phyloP scores from a whole-genome alignment of 106 monocot species.

The Posidonia australis region DNA sequence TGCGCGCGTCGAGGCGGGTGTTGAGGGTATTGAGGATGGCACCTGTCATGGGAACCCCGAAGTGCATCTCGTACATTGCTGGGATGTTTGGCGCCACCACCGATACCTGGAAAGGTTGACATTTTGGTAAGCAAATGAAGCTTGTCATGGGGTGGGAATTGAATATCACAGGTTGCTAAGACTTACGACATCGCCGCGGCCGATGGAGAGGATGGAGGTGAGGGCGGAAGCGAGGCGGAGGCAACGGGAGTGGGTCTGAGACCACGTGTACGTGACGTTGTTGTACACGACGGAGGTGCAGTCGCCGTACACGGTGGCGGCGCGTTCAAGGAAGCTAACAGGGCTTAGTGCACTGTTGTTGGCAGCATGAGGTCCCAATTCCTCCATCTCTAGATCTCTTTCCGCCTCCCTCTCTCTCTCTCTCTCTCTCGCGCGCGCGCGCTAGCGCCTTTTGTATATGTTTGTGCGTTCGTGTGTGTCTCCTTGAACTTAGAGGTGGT shows the following conservation, averaged over 20 bases:
- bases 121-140: not conserved
- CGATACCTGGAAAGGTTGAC: not conserved
- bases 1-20: constrained; percentile 29
- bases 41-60: constrained; percentile 25
- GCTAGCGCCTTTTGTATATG: too few relatives aligned
- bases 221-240: constrained; percentile 51
- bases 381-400: constrained; percentile 7
- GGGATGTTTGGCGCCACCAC: constrained; percentile 17
- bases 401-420: not conserved
- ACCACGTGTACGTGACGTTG: constrained; percentile 33
- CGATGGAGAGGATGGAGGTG: constrained; percentile 19
- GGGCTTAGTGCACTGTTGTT: constrained; percentile 41
- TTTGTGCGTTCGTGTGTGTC: too few relatives aligned
- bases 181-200: constrained; percentile 39
- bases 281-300: constrained; percentile 32
- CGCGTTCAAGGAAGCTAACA: constrained; percentile 37
- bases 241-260: constrained; percentile 36
- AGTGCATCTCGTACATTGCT: constrained; percentile 41
- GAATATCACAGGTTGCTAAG: not conserved
- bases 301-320: constrained; percentile 45
- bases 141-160: not conserved
- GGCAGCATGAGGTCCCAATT: constrained; percentile 10
- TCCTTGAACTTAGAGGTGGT: too few relatives aligned
- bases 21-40: constrained; percentile 32
- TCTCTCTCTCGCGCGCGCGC: not conserved